Percentiles rank a stretch among this genome's conserved stretches.
phyloP scores from a whole-genome alignment of 805 yeast species.

The Priceomyces melissophilus region DNA sequence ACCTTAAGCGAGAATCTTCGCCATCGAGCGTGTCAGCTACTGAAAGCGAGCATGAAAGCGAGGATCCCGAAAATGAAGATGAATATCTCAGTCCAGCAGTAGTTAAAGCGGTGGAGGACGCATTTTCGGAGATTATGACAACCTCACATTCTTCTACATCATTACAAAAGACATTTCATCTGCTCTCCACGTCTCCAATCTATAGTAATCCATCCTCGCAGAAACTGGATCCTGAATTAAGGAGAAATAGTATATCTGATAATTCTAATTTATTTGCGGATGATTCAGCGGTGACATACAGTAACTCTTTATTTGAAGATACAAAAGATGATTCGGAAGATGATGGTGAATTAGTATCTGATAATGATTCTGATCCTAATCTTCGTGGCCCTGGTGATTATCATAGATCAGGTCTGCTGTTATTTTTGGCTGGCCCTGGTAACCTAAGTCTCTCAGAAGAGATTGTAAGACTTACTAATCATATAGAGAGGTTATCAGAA shows the following conservation, averaged over 20 bases:
- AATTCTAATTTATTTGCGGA: slow-evolving; percentile 31
- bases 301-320: slow-evolving; percentile 31
- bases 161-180: background rate
- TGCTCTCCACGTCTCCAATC: background rate
- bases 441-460: slow-evolving; percentile 63
- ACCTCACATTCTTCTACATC: slow-evolving; percentile 3
- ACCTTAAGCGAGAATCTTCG: background rate
- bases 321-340: slow-evolving; percentile 29
- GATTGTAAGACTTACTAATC: slow-evolving; percentile 54
- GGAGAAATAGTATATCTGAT: slow-evolving; percentile 19
- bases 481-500: slow-evolving; percentile 54
- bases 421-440: slow-evolving; percentile 65
- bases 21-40: slow-evolving; percentile 2
- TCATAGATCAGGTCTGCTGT: slow-evolving; percentile 22
- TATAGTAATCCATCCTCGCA: background rate
- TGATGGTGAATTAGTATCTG: slow-evolving; percentile 30
- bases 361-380: slow-evolving; percentile 16
- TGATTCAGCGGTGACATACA: slow-evolving; percentile 5
- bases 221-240: slow-evolving; percentile 8
- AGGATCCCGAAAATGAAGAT: slow-evolving; percentile 12
- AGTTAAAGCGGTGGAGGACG: slow-evolving; percentile 63
- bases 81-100: slow-evolving; percentile 42
- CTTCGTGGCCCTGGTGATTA: slow-evolving; percentile 13
- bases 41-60: slow-evolving; percentile 12
- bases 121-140: slow-evolving; percentile 56